phyloP scores from a whole-genome alignment of 2,329 filamentous ascomycete genomes.

The Stylonectria norvegica region DNA sequence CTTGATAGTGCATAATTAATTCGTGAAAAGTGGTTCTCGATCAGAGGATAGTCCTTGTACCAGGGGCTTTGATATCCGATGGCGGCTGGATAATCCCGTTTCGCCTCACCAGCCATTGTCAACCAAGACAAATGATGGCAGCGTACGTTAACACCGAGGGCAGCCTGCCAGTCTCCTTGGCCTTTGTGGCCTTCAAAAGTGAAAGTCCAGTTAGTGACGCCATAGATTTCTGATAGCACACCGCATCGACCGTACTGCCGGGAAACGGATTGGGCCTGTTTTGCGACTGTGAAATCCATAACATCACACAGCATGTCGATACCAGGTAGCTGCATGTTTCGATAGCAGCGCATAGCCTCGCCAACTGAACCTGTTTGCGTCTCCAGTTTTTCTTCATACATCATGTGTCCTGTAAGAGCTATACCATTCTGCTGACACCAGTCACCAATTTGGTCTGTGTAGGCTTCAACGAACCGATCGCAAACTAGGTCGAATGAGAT shows the following conservation, averaged over 20 bases:
- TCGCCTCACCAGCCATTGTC: neutral
- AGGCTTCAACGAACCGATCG: neutral
- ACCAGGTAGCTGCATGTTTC: neutral
- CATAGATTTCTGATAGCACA: neutral
- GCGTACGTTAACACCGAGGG: neutral
- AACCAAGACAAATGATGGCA: neutral
- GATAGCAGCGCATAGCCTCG: neutral
- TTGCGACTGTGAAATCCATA: neutral
- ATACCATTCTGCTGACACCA: neutral
- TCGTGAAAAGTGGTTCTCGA: neutral
- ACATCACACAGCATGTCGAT: conserved; percentile 1
- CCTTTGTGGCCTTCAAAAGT: neutral
- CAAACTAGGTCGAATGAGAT: neutral
- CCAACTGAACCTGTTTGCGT: neutral
- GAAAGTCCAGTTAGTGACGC: neutral
- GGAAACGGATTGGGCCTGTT: neutral
- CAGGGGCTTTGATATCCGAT: neutral
- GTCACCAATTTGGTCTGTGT: neutral
- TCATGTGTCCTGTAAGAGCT: neutral
- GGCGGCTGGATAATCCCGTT: neutral
- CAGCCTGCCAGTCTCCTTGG: neutral
- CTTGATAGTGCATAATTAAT: neutral
- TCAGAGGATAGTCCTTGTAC: neutral
- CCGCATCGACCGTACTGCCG: neutral
- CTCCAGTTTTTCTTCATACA: neutral